Evolutionary conservation across 139 green algal genomes (phyloP).

Genomic region (Chlamydomonas urium): DNA sequence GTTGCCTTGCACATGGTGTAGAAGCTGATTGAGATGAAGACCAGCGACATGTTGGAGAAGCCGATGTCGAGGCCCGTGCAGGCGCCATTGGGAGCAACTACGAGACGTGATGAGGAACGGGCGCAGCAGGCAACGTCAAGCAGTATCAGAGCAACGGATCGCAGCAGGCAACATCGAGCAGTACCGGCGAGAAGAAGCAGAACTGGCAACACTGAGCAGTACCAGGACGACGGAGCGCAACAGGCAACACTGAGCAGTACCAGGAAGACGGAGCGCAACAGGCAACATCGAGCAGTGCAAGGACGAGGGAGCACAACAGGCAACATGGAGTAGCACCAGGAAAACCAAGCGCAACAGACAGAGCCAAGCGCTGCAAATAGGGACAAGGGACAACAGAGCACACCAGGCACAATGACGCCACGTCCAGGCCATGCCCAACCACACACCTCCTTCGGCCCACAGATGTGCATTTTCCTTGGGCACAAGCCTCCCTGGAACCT

Average conservation of each 20-base stretch:
- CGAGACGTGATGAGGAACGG: neutral
- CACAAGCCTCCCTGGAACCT: neutral
- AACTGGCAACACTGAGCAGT: neutral
- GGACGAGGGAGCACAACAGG: no score
- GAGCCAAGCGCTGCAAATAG: no score
- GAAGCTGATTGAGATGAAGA: constrained; percentile 87
- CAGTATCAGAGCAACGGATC: neutral
- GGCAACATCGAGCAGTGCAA: no score
- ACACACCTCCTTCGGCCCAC: neutral
- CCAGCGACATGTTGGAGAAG: constrained; percentile 86
- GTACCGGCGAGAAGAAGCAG: neutral
- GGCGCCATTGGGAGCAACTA: constrained; percentile 85
- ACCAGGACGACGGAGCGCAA: neutral
- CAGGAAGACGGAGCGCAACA: neutral
- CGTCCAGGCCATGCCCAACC: neutral
- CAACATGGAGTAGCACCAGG: no score
- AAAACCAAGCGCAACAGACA: no score
- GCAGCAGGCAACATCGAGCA: neutral
- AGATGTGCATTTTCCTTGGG: neutral
- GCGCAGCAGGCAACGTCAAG: neutral
- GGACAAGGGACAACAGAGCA: no score
- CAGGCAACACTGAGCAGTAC: neutral
- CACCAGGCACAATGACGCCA: neutral
- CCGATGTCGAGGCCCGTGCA: constrained; percentile 90
- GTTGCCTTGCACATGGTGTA: constrained; percentile 96